phyloP scores from a whole-genome alignment of 129 eudicot genomes.

The Flaveria linearis region DNA sequence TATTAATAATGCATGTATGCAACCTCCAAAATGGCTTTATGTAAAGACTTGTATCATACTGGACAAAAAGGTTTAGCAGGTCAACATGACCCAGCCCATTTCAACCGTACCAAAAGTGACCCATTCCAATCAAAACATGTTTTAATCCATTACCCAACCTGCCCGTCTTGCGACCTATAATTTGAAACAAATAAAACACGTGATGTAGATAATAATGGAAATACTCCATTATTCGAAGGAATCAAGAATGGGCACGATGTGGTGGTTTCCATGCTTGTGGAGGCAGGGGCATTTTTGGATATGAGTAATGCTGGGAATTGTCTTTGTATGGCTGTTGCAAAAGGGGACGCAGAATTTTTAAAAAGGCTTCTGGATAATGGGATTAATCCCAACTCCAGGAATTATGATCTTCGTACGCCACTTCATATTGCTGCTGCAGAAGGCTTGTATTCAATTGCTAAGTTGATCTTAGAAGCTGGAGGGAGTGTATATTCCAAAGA shows the following conservation, averaged over 20 bases:
- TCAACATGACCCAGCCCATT: not conserved
- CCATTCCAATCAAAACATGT: too few relatives aligned
- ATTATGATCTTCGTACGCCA: constrained; percentile 68
- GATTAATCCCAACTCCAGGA: constrained; percentile 58
- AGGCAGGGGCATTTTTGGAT: constrained; percentile 52
- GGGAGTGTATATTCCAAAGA: constrained; percentile 61
- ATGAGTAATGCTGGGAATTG: constrained; percentile 50
- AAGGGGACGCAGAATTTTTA: constrained; percentile 48
- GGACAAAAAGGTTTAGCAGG: not conserved
- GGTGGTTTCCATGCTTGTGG: constrained; percentile 54
- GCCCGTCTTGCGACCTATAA: not conserved
- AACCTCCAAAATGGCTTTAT: not conserved
- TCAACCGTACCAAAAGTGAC: not conserved
- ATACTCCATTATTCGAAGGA: constrained; percentile 64
- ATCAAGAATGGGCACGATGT: constrained; percentile 52
- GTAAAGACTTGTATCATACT: not conserved
- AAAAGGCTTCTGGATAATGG: constrained; percentile 49
- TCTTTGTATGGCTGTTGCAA: constrained; percentile 56
- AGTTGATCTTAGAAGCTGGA: constrained; percentile 51
- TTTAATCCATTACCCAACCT: not conserved
- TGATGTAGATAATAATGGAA: constrained; percentile 51
- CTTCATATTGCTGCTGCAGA: constrained; percentile 68
- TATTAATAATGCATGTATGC: not conserved
- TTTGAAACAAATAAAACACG: constrained; percentile 2
- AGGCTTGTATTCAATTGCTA: constrained; percentile 44